A percentile compares a stretch with the other conserved stretches of the same genome.
Evolutionary conservation across 257 asterid species (phyloP).

Genomic region (Plectranthus barbatus): DNA sequence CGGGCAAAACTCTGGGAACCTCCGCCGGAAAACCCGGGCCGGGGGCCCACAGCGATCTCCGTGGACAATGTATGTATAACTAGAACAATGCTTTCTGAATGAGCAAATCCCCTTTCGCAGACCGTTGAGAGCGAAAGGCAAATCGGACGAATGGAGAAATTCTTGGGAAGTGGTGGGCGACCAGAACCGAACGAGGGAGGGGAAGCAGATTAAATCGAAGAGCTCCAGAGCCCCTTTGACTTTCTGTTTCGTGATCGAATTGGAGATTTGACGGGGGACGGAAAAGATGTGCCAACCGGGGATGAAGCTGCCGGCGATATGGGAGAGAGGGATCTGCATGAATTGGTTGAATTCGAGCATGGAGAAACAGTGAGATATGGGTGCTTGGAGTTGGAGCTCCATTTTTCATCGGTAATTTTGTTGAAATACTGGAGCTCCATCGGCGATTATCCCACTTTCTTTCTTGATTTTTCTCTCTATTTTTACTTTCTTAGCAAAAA

Average conservation of each 20-base stretch:
- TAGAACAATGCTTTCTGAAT: slow-evolving; percentile 15
- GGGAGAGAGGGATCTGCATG: slow-evolving; percentile 6
- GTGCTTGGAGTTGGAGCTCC: neutral
- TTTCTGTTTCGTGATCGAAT: neutral
- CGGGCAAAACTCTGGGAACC: slow-evolving; percentile 27
- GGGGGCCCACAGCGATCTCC: slow-evolving; percentile 13
- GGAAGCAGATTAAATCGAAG: slow-evolving; percentile 8
- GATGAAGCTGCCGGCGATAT: neutral
- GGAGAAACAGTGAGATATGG: neutral
- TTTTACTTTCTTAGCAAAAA: too few relatives aligned
- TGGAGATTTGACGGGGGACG: neutral
- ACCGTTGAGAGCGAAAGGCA: slow-evolving; percentile 21
- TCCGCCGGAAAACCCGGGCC: slow-evolving; percentile 18
- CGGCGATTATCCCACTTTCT: too few relatives aligned
- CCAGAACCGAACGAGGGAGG: slow-evolving; percentile 25
- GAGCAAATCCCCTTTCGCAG: slow-evolving; percentile 16
- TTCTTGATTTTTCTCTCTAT: too few relatives aligned
- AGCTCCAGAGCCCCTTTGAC: slow-evolving; percentile 16
- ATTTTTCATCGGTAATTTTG: too few relatives aligned
- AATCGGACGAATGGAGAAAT: slow-evolving; percentile 14
- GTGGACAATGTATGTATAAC: slow-evolving; percentile 2
- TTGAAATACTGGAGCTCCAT: too few relatives aligned
- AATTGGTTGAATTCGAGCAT: neutral
- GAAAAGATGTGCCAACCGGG: slow-evolving; percentile 12
- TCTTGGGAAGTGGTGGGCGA: neutral